Conservation (phyloP, 768 basidiomycete species). For the Tubosaeta sp. region DNA sequence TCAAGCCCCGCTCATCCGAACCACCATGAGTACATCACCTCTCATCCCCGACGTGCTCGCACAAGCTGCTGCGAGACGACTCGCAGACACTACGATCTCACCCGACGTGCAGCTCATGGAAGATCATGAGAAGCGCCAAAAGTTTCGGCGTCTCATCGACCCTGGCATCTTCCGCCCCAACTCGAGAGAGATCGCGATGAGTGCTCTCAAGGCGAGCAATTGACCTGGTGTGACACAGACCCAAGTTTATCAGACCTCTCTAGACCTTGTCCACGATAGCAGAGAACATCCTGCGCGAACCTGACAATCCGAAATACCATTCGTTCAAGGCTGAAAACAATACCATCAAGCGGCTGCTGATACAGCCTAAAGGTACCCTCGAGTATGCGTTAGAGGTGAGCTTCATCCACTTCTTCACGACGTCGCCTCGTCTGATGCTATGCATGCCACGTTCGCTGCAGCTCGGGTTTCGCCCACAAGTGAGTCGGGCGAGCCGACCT, state of each 20-base stretch:
- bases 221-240: neutral
- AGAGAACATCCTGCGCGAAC: constrained; percentile 70
- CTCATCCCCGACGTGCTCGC: constrained; percentile 24
- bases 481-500: constrained; percentile 23
- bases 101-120: constrained; percentile 22
- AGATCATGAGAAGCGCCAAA: constrained; percentile 65
- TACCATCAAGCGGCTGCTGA: constrained; percentile 58
- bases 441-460: constrained; percentile 21
- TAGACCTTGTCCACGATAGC: constrained; percentile 62
- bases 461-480: constrained; percentile 74
- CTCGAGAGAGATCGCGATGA: constrained; percentile 52
- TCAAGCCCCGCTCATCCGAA: neutral
- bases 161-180: constrained; percentile 76
- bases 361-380: constrained; percentile 66
- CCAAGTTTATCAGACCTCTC: neutral
- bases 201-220: constrained; percentile 55
- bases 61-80: constrained; percentile 27
- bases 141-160: constrained; percentile 72
- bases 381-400: constrained; percentile 79
- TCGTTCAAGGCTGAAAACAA: constrained; percentile 75
- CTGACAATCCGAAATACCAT: constrained; percentile 66
- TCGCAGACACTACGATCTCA: neutral
- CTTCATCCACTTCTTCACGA: constrained; percentile 8
- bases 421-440: constrained; percentile 1
- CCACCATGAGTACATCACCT: constrained; percentile 11